Base-by-base conservation (phyloP, 495 filamentous ascomycete genomes). In the Penicillium ochrochloron region DNA sequence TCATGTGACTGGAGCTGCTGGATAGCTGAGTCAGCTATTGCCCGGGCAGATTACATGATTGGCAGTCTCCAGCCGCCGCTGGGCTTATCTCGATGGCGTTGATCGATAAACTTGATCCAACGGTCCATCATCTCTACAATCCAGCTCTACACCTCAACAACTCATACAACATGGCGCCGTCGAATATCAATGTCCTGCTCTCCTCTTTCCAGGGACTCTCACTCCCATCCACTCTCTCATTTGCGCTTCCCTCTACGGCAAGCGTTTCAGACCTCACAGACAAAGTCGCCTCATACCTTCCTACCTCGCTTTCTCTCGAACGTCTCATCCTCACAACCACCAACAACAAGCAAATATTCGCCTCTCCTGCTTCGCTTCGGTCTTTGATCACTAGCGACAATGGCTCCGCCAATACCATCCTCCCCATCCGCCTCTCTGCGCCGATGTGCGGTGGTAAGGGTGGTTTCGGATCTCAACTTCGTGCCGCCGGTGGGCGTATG, bases 401-500 rank as follows among this genome's bases (percentile, higher is more conserved):
- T 66, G 68, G 56, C 51, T 56, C 73, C 53, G 78, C 85, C 63
- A 86, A 88, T 84, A 52, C 82, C 88, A 87, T 97, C 66, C 84
- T 99, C 59, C 87, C 92, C 2, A 85, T 98, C 11, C 92, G 92
- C 51, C 85, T 98, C 29, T 87, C 87, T 17, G 79, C 87, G 8
- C 82, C 90, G 11, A 79, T 97, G 42, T 88, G 87, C 69, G 95
- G 95, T 72, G 95, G 95, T 69, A 99, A 99, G 73, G 95, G 95
- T 74, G 95, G 95, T 60, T 99, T 99, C 76, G 95, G 95, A 66
- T 97, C 93, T 7, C 96, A 98, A 76, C 88, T 99, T 31, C 92
- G 95, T 73, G 95, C 95, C 5, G 95, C 95, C 15, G 95, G 95
- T 72, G 95, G 95, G 17, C 95, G 95, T 78, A 99, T 99, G 95